Evolutionary conservation across 169 alveolate genomes (phyloP).

Genomic region (Eimeria sp.): DNA sequence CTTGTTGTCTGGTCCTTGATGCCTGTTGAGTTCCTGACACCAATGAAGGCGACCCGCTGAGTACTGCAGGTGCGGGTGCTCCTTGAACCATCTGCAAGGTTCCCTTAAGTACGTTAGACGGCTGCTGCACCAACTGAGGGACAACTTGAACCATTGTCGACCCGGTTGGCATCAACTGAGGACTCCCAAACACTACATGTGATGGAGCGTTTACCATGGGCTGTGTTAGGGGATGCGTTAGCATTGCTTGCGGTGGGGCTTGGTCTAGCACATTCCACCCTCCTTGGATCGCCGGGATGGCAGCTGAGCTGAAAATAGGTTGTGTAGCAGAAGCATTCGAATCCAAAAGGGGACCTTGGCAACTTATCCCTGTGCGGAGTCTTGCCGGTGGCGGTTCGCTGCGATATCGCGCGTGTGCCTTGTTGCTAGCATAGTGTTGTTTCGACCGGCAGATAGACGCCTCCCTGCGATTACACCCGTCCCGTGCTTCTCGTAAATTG

Average conservation of each 20-base stretch:
- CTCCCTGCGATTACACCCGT: not conserved
- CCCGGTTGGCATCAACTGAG: not conserved
- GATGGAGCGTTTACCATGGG: not conserved
- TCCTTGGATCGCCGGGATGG: not conserved
- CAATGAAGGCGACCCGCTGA: not conserved
- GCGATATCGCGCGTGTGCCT: not conserved
- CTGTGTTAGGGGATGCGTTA: not conserved
- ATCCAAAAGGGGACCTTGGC: not conserved
- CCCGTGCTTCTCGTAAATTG: not conserved
- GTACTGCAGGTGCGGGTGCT: not conserved
- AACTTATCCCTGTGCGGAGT: not conserved
- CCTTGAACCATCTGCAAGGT: constrained; percentile 12
- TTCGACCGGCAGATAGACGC: not conserved
- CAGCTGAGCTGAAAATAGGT: not conserved
- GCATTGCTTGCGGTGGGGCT: not conserved
- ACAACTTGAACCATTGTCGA: not conserved
- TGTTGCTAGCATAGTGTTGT: not conserved
- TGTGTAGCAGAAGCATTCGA: not conserved
- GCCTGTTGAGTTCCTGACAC: not conserved
- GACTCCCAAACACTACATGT: not conserved
- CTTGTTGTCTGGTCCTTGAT: not conserved
- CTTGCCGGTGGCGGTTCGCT: constrained; percentile 40
- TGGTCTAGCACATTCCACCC: not conserved
- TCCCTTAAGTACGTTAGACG: not conserved
- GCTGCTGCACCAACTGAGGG: not conserved